phyloP scores from a whole-genome alignment of 306 rosid species.

The Sphenostylis stenocarpa region DNA sequence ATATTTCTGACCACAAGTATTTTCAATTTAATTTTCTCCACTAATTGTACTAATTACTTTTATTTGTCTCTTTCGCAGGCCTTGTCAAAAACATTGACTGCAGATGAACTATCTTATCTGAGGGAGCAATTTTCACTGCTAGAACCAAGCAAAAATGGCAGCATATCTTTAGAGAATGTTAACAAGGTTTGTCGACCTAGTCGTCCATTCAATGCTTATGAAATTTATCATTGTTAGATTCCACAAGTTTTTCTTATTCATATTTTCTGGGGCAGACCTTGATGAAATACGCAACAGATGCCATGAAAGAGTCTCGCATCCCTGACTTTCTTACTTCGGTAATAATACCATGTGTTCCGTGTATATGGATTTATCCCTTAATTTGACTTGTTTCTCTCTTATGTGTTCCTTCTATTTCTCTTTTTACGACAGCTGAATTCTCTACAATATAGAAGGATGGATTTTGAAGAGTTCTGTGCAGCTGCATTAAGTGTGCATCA shows the following conservation, averaged over 20 bases:
- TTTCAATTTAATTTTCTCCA: background rate
- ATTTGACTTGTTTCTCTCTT: constrained; percentile 23
- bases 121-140: constrained; percentile 81
- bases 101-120: constrained; percentile 84
- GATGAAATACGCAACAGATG: constrained; percentile 78
- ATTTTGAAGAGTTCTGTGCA: constrained; percentile 95
- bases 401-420: constrained; percentile 26
- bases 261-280: constrained; percentile 62
- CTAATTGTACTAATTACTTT: constrained; percentile 24
- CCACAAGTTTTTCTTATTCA: constrained; percentile 19
- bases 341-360: constrained; percentile 32
- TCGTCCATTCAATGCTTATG: constrained; percentile 10
- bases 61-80: constrained; percentile 61
- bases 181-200: constrained; percentile 54
- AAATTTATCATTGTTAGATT: constrained; percentile 9
- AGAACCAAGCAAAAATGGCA: constrained; percentile 86
- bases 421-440: constrained; percentile 70
- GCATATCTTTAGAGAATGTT: constrained; percentile 72
- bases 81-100: constrained; percentile 85
- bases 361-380: constrained; percentile 9
- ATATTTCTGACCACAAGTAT: constrained; percentile 26
- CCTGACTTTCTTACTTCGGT: constrained; percentile 82
- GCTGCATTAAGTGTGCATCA: constrained; percentile 93
- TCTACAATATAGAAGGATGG: constrained; percentile 97
- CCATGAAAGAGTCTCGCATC: constrained; percentile 91